Base-by-base conservation (phyloP, 805 yeast species). In the Debaryomyces prosopidis region DNA sequence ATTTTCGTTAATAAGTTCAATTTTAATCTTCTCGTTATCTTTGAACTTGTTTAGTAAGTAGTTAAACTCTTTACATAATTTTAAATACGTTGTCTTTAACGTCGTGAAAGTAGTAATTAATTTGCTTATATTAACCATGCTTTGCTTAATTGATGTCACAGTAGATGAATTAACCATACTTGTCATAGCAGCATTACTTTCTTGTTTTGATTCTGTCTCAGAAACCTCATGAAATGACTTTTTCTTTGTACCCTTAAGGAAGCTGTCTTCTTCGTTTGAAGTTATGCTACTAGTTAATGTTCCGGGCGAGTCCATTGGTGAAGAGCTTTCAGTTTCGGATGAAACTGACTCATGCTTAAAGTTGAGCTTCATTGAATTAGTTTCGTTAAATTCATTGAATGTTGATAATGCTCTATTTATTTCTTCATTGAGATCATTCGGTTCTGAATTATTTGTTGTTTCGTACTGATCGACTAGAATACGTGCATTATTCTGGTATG, bases 11-110 rank as follows among this genome's bases (percentile, higher is more conserved):
- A 67, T 67, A 45, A 68, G 52, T 46, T 62, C 64, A 36, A 68
- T 57, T 47, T 67, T 67, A 38, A 65, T 52, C 34, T 51, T 49
- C 52, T 68, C 73, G 48, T 66, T 68, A 40, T 67, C 69, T 46
- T 67, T 66, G 54, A 68, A 68, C 50, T 65, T 67, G 30, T 55
- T 51, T 48, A 68, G 56, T 16, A 68, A 50, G 46, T 59, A 66
- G 45, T 68, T 68, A 59, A 67, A 68, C 44, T 68, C 73, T 43
- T 63, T 66, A 51, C 73, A 68, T 41, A 68, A 61, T 50, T 68
- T 67, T 47, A 68, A 53, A 50, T 68, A 68, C 4, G 73, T 66
- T 3, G 62, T 53, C 42, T 63, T 63, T 40, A 68, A 58, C 2
- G 67, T 57, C 3, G 72, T 63, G 54, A 62, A 67, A 2, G 68